A percentile compares a stretch with the other conserved stretches of the same genome.
phyloP scores from a whole-genome alignment of 1,284 basidiomycete genomes.

The Meira nashicola region DNA sequence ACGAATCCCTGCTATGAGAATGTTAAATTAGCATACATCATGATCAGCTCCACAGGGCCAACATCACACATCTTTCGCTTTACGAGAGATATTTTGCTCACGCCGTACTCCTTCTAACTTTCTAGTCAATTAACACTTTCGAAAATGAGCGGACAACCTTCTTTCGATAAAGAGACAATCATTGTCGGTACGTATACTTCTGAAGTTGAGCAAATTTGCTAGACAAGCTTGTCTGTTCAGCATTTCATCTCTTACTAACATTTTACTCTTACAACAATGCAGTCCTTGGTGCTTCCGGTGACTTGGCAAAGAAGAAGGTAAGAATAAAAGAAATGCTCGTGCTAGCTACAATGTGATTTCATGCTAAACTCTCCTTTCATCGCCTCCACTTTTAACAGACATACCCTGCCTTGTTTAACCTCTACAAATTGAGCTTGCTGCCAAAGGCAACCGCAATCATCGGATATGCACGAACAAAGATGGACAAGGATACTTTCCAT shows the following conservation, averaged over 20 bases:
- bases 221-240: not conserved
- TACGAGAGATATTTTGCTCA: no score
- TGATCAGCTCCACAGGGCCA: no score
- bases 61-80: no score
- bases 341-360: not conserved
- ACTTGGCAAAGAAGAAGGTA: conserved; percentile 98
- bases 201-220: not conserved
- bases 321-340: conserved; percentile 1
- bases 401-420: conserved; percentile 49
- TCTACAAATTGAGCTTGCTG: conserved; percentile 38
- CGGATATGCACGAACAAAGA: conserved; percentile 54
- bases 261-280: conserved; percentile 12
- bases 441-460: conserved; percentile 48
- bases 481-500: conserved; percentile 49
- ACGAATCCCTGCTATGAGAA: no score
- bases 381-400: conserved; percentile 24
- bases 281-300: conserved; percentile 95
- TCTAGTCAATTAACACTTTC: no score
- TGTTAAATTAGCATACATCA: no score
- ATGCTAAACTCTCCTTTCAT: not conserved
- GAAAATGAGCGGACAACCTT: not conserved
- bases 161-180: conserved; percentile 39
- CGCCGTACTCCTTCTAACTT: no score
- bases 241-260: conserved; percentile 2
- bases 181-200: conserved; percentile 42